phyloP scores from a whole-genome alignment of 768 basidiomycete genomes.

The Tricholoma furcatifolium region DNA sequence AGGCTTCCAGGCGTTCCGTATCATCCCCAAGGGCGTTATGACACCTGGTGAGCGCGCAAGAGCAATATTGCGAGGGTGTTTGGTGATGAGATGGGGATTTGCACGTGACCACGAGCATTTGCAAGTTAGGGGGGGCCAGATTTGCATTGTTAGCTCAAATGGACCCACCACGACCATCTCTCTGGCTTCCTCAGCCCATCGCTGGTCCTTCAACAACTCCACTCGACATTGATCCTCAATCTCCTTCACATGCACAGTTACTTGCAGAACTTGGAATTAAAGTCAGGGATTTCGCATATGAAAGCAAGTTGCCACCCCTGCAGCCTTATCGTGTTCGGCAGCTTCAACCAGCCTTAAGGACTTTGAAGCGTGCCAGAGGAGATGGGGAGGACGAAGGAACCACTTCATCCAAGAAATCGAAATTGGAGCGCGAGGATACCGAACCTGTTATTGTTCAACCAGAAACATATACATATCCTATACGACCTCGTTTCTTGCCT shows the following conservation, averaged over 20 bases:
- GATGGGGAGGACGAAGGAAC: slow-evolving; percentile 24
- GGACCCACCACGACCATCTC: slow-evolving; percentile 7
- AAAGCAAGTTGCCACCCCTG: slow-evolving; percentile 63
- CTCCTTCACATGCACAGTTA: slow-evolving; percentile 15
- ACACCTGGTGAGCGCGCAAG: too few species aligned
- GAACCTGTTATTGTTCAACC: slow-evolving; percentile 26
- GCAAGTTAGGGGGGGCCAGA: too few species aligned
- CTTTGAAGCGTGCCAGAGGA: slow-evolving; percentile 27
- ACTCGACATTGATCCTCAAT: slow-evolving; percentile 24
- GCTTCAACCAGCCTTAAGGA: slow-evolving; percentile 40
- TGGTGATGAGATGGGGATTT: too few species aligned
- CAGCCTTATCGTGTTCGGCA: slow-evolving; percentile 49
- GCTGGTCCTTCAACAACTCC: slow-evolving; percentile 11
- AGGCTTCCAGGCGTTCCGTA: slow-evolving; percentile 69
- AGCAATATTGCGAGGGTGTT: too few species aligned
- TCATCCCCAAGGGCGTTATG: slow-evolving; percentile 38
- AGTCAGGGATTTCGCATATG: slow-evolving; percentile 68
- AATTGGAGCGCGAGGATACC: slow-evolving; percentile 31
- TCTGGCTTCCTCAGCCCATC: slow-evolving; percentile 1
- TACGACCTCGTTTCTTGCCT: not conserved
- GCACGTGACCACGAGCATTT: too few species aligned
- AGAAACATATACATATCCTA: too few species aligned
- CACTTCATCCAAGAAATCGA: slow-evolving; percentile 21
- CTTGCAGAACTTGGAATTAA: slow-evolving; percentile 38
- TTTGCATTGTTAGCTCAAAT: slow-evolving; percentile 13